Conservation (phyloP, 2,329 filamentous ascomycete genomes). For the Ophiostoma sp. region DNA sequence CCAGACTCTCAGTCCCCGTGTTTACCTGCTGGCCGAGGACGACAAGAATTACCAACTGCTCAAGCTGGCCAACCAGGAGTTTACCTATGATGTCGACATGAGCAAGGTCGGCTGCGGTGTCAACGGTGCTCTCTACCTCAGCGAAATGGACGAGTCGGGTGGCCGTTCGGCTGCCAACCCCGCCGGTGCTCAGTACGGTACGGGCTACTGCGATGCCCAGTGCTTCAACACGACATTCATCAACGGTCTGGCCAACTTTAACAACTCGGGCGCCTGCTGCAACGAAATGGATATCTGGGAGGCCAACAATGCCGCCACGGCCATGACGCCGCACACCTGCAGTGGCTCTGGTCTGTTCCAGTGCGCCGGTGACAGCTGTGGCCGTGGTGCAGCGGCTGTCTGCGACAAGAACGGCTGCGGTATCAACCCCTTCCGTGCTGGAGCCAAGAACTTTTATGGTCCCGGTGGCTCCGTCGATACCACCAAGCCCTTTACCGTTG, state of each 20-base stretch:
- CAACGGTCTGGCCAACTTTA: conserved; percentile 43
- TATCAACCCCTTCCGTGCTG: conserved; percentile 65
- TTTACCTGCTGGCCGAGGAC: conserved; percentile 36
- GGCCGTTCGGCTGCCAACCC: conserved; percentile 48
- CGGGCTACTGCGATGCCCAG: conserved; percentile 53
- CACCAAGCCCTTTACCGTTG: conserved; percentile 57
- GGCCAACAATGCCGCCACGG: conserved; percentile 60
- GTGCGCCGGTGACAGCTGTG: conserved; percentile 47
- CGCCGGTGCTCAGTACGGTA: conserved; percentile 53
- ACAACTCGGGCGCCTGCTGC: conserved; percentile 54
- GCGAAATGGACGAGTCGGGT: conserved; percentile 52
- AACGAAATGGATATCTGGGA: conserved; percentile 63
- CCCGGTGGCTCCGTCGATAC: conserved; percentile 54
- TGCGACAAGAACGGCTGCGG: conserved; percentile 68
- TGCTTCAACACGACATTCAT: conserved; percentile 51
- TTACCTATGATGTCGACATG: conserved; percentile 66
- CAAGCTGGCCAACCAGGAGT: conserved; percentile 60
- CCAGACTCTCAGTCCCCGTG: conserved; percentile 34
- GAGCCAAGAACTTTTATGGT: conserved; percentile 57
- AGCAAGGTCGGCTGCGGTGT: conserved; percentile 61
- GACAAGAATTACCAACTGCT: conserved; percentile 46
- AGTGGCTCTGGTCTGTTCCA: conserved; percentile 41
- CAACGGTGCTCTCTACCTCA: conserved; percentile 55
- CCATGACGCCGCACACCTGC: conserved; percentile 61
- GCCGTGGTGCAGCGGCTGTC: conserved; percentile 42